phyloP scores from a whole-genome alignment of 108 stramenopile genomes.

The Stephanodiscus minutulus region DNA sequence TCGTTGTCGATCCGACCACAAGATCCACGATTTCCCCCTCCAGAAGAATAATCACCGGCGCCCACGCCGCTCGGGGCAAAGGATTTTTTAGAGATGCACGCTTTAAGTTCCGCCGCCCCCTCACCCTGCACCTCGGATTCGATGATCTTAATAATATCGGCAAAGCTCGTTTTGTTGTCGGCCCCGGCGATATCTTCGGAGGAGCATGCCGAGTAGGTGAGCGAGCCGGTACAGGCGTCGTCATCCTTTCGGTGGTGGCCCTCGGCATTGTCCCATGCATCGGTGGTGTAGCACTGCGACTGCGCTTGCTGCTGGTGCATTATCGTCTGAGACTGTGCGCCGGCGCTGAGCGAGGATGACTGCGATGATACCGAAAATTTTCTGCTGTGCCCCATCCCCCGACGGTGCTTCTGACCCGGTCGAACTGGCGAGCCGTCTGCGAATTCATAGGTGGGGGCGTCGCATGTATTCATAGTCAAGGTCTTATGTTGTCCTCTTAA shows the following conservation, averaged over 20 bases:
- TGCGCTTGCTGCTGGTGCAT: not conserved
- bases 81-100: constrained; percentile 25
- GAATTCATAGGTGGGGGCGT: constrained; percentile 25
- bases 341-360: constrained; percentile 7
- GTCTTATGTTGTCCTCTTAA: not conserved
- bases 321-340: too few species aligned
- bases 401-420: constrained; percentile 37
- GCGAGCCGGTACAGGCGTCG: constrained; percentile 42
- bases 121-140: constrained; percentile 30
- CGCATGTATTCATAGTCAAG: not conserved
- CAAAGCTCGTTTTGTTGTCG: constrained; percentile 41
- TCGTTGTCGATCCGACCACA: not conserved
- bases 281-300: constrained; percentile 22
- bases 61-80: constrained; percentile 18
- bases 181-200: constrained; percentile 31
- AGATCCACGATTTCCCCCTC: constrained; percentile 4
- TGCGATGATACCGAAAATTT: not conserved
- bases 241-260: constrained; percentile 19
- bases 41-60: not conserved
- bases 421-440: constrained; percentile 36
- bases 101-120: constrained; percentile 37
- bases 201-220: constrained; percentile 46
- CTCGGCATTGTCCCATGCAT: constrained; percentile 22
- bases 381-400: constrained; percentile 25
- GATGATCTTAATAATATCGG: constrained; percentile 46